Conservation (phyloP, 176 grass and related monocot species). For the Miscanthus lutarioriparius region DNA sequence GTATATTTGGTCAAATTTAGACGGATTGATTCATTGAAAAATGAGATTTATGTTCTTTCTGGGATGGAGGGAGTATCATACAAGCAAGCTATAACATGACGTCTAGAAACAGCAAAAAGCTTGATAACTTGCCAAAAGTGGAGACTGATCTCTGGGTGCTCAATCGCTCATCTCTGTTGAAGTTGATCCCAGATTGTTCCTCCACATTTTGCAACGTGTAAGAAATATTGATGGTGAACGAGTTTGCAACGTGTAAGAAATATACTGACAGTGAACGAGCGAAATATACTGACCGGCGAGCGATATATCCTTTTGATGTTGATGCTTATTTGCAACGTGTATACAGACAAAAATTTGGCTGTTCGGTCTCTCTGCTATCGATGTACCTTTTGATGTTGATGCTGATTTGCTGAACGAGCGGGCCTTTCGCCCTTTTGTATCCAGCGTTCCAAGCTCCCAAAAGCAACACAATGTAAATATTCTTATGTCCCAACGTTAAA, state of each 20-base stretch:
- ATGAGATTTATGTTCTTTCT: neutral
- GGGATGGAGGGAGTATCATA: neutral
- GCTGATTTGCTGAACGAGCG: neutral
- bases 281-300: too few relatives aligned
- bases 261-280: too few relatives aligned
- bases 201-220: neutral
- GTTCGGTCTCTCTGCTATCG: neutral
- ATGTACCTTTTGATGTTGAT: neutral
- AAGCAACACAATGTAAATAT: neutral
- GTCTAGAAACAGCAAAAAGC: neutral
- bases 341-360: neutral
- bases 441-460: neutral
- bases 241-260: neutral
- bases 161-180: neutral
- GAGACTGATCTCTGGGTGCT: neutral
- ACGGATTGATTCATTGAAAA: too few relatives aligned
- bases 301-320: too few relatives aligned
- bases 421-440: neutral
- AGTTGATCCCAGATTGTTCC: neutral
- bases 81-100: neutral
- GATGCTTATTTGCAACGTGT: neutral
- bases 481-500: neutral
- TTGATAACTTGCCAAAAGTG: neutral
- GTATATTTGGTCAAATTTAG: too few relatives aligned
- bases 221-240: neutral